Evolutionary conservation across 257 asterid species (phyloP).

Genomic region (Capsicum rhomboideum): DNA sequence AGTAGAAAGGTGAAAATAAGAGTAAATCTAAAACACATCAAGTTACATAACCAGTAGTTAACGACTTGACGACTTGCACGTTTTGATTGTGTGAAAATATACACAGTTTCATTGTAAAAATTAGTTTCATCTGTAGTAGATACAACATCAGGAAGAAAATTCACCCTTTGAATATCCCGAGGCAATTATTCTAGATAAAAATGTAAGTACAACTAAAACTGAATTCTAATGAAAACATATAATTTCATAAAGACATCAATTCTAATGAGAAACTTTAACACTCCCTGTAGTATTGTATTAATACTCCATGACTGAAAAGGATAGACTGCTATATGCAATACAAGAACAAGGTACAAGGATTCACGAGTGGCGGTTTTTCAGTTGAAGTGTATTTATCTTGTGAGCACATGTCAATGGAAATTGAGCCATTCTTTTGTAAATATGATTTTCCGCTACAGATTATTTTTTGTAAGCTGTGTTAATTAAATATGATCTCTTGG

Average conservation of each 20-base stretch:
- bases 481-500: conserved; percentile 13
- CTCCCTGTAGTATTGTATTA: too few species aligned
- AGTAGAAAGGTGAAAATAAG: neutral
- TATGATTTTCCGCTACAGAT: conserved; percentile 24
- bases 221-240: too few species aligned
- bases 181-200: neutral
- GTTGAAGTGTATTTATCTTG: conserved; percentile 9
- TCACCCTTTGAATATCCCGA: neutral
- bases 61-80: neutral
- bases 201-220: too few species aligned
- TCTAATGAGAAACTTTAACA: too few species aligned
- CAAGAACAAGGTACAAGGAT: conserved; percentile 5
- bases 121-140: neutral
- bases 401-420: conserved; percentile 22
- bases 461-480: conserved; percentile 32
- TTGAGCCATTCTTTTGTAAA: conserved; percentile 37
- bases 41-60: neutral
- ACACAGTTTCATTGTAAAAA: neutral
- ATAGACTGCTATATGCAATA: too few species aligned
- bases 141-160: neutral
- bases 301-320: too few species aligned
- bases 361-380: conserved; percentile 12
- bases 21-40: neutral
- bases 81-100: neutral
- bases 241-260: too few species aligned